Percentiles rank a stretch among this genome's conserved stretches.
These are phyloP conservation scores for Lizonia empirigonia DNA, from an alignment of 2,329 filamentous ascomycete species.

Conservation along the genomic window DNA sequence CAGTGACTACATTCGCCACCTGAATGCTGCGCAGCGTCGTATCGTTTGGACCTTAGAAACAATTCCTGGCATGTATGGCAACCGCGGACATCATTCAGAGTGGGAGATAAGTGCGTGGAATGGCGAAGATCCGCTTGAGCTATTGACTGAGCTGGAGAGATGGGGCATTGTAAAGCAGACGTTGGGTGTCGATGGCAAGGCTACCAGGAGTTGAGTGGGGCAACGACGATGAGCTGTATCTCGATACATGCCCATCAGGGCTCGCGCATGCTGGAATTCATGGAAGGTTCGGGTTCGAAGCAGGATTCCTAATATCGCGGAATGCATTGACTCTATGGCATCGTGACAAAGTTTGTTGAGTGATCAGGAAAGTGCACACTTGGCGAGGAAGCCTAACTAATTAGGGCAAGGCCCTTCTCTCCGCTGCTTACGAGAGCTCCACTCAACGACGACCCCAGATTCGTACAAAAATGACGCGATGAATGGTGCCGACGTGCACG, in stretches of 20 bases:
- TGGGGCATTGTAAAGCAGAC: no score
- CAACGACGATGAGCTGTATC: no score
- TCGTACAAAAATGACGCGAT: no score
- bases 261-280: no score
- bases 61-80: neutral
- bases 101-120: neutral
- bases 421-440: conserved; percentile 9
- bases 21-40: neutral
- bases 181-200: no score
- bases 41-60: neutral
- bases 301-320: neutral
- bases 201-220: no score
- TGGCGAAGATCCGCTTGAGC: neutral
- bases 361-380: neutral
- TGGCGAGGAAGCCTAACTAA: neutral
- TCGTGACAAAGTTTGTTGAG: neutral
- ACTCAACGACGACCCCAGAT: neutral
- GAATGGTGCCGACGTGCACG: neutral
- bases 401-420: neutral
- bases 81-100: neutral
- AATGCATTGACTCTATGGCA: neutral
- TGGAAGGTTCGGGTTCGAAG: no score
- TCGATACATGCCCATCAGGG: neutral
- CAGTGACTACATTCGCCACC: neutral
- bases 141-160: neutral